Percentiles rank a stretch among this genome's conserved stretches.
Conservation (phyloP, 768 basidiomycete species). For the Dioszegia crocea region DNA sequence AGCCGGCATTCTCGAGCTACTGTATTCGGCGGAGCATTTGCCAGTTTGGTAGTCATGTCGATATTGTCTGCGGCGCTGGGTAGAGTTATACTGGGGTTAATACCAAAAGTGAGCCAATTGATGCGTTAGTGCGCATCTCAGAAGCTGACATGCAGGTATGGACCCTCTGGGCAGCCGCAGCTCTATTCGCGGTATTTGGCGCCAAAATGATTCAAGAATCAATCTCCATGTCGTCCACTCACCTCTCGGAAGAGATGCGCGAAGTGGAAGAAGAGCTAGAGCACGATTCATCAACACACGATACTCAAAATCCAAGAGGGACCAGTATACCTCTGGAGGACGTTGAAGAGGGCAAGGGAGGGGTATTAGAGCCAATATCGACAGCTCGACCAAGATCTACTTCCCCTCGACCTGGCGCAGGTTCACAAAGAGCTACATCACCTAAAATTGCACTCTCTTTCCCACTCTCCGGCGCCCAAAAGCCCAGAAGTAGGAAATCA, state of each 20-base stretch:
- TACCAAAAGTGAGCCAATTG: conserved; percentile 56
- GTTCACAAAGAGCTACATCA: not conserved
- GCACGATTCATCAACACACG: conserved; percentile 60
- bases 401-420: conserved; percentile 2
- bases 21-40: conserved; percentile 84
- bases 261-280: conserved; percentile 96
- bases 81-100: conserved; percentile 75
- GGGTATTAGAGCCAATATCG: not conserved
- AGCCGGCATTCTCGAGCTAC: conserved; percentile 76
- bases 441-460: conserved; percentile 16
- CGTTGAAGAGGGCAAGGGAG: conserved; percentile 63
- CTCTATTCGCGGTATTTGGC: conserved; percentile 87
- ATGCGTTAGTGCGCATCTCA: too few species aligned
- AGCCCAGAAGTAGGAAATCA: conserved; percentile 13
- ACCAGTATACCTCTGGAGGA: conserved; percentile 62
- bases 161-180: conserved; percentile 57
- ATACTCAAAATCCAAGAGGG: conserved; percentile 32
- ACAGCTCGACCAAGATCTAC: conserved; percentile 2
- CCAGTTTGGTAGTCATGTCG: conserved; percentile 86
- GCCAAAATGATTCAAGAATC: conserved; percentile 84
- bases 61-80: conserved; percentile 90
- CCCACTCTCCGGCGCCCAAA: conserved; percentile 11
- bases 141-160: conserved; percentile 21
- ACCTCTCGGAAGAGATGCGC: conserved; percentile 88
- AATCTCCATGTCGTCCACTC: conserved; percentile 70